phyloP scores from a whole-genome alignment of 108 stramenopile species.

The Skeletonema marinoi region DNA sequence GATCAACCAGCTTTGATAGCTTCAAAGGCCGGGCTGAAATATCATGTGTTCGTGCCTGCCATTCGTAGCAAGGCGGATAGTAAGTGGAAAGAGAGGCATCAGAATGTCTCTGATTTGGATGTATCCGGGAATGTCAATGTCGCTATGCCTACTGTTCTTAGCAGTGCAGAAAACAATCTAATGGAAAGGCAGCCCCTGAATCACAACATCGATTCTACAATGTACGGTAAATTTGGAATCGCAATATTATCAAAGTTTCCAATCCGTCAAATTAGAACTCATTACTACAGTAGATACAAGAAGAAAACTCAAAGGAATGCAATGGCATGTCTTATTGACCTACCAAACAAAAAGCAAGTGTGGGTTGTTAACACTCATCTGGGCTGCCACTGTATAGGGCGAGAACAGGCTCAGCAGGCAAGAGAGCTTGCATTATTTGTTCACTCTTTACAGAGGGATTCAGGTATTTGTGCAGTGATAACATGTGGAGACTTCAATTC shows the following conservation, averaged over 20 bases:
- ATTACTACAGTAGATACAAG: conserved; percentile 12
- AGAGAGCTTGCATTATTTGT: conserved; percentile 10
- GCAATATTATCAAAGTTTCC: conserved; percentile 18
- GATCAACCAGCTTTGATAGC: conserved; percentile 3
- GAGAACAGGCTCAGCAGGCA: conserved; percentile 10
- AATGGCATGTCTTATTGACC: conserved; percentile 8
- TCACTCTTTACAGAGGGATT: background rate
- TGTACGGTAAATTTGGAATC: conserved; percentile 13
- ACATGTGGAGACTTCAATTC: conserved; percentile 18
- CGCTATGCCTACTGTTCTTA: background rate
- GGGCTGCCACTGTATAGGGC: conserved; percentile 8
- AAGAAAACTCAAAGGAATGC: conserved; percentile 12
- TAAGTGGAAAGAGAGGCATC: conserved; percentile 15
- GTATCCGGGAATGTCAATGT: background rate
- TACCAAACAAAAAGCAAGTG: conserved; percentile 1
- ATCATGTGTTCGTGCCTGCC: conserved; percentile 14
- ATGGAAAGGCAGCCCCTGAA: background rate
- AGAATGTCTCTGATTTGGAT: background rate
- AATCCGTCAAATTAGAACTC: background rate
- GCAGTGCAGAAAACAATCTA: background rate
- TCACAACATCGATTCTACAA: background rate
- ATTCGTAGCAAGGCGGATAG: conserved; percentile 9
- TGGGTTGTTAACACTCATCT: conserved; percentile 21
- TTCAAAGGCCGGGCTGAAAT: background rate
- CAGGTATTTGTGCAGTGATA: background rate